phyloP scores from a whole-genome alignment of 2,329 filamentous ascomycete genomes.

The Sporothrix brunneoviolacea region DNA sequence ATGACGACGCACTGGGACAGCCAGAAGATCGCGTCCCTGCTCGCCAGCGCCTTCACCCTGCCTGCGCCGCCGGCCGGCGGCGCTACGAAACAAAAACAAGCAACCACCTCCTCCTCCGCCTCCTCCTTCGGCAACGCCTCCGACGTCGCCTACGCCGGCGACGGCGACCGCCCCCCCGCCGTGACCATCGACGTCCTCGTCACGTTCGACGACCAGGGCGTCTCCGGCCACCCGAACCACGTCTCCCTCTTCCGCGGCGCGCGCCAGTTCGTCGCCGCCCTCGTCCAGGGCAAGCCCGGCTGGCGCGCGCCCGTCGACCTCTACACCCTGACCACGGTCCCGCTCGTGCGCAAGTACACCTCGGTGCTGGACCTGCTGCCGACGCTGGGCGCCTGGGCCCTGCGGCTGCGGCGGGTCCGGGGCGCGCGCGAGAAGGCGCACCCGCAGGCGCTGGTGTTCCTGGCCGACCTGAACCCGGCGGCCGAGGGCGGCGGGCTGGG shows the following conservation, averaged over 20 bases:
- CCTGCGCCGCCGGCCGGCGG: slow-evolving; percentile 25
- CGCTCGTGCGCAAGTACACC: slow-evolving; percentile 72
- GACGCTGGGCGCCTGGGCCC: slow-evolving; percentile 55
- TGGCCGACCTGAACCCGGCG: slow-evolving; percentile 49
- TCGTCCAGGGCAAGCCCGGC: slow-evolving; percentile 58
- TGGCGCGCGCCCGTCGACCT: slow-evolving; percentile 70
- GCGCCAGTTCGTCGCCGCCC: slow-evolving; percentile 58
- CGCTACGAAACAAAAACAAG: not conserved
- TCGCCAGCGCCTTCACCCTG: slow-evolving; percentile 69
- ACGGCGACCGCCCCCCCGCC: slow-evolving; percentile 30
- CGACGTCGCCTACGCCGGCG: no score
- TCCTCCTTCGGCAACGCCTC: slow-evolving; percentile 16
- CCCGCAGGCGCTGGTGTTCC: slow-evolving; percentile 58
- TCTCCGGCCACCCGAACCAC: slow-evolving; percentile 91
- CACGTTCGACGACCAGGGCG: slow-evolving; percentile 78
- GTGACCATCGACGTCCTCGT: slow-evolving; percentile 71
- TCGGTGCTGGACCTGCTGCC: slow-evolving; percentile 68
- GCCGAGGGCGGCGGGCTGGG: slow-evolving; percentile 38
- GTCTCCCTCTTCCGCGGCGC: slow-evolving; percentile 81
- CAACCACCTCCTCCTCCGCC: slow-evolving; percentile 24
- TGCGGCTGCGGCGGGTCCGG: slow-evolving; percentile 27
- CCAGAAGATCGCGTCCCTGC: slow-evolving; percentile 60
- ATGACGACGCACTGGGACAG: slow-evolving; percentile 77
- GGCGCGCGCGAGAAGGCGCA: slow-evolving; percentile 35
- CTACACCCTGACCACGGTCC: slow-evolving; percentile 74